A percentile compares a stretch with the other conserved stretches of the same genome.
phyloP scores from a whole-genome alignment of 257 asterid genomes.

The Ilex asprella region DNA sequence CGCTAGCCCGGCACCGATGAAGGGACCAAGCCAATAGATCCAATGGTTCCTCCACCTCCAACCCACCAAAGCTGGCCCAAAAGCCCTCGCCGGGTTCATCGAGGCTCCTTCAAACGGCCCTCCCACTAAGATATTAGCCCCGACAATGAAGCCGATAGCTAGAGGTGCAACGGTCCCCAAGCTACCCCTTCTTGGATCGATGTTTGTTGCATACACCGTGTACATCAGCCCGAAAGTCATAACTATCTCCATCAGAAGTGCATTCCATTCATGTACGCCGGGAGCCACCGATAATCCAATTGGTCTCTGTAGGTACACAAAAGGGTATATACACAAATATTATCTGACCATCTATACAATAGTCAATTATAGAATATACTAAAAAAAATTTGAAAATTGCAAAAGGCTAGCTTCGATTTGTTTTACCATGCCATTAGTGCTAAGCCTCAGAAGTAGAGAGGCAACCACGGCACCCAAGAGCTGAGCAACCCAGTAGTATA shows the following conservation, averaged over 20 bases:
- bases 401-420: neutral
- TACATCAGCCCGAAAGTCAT: constrained; percentile 76
- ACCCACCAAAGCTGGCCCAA: constrained; percentile 88
- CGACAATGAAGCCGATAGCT: constrained; percentile 81
- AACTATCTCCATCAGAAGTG: constrained; percentile 71
- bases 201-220: constrained; percentile 70
- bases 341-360: too few species aligned
- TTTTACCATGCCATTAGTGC: constrained; percentile 63
- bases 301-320: constrained; percentile 53
- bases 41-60: constrained; percentile 95
- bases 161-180: constrained; percentile 78
- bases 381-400: neutral
- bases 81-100: constrained; percentile 92
- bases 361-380: neutral
- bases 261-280: constrained; percentile 60
- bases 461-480: constrained; percentile 76
- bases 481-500: constrained; percentile 95
- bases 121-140: constrained; percentile 78
- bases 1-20: constrained; percentile 65
- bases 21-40: constrained; percentile 97
- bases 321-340: too few species aligned
- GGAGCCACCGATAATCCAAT: constrained; percentile 59
- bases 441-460: constrained; percentile 51
- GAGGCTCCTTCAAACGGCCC: constrained; percentile 90
- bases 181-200: constrained; percentile 77